Conservation (phyloP, 441 rosid species). For the Breynia disticha region DNA sequence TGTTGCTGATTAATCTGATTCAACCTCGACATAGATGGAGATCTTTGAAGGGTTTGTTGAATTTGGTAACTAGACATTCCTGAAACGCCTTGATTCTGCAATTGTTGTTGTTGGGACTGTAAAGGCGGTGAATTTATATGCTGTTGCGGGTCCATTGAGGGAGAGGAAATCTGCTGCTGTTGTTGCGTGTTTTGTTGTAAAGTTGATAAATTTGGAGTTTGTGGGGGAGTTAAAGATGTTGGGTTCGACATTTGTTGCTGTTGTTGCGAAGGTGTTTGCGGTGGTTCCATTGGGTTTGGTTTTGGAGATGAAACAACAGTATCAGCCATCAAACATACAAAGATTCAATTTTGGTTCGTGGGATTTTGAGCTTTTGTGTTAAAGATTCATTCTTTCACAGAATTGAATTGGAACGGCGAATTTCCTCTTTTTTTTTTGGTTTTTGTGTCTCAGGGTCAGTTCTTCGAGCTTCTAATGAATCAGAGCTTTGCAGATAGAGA, state of each 20-base stretch:
- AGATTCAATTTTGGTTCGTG: too few relatives aligned
- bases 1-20: slow-evolving; percentile 62
- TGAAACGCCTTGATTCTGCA: slow-evolving; percentile 36
- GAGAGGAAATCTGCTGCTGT: too few relatives aligned
- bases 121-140: slow-evolving; percentile 46
- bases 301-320: too few relatives aligned
- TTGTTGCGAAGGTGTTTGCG: slow-evolving; percentile 13
- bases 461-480: too few relatives aligned
- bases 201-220: slow-evolving; percentile 3
- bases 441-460: too few relatives aligned
- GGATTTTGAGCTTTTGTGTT: not conserved
- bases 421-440: too few relatives aligned
- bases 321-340: too few relatives aligned
- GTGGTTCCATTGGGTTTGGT: slow-evolving; percentile 8
- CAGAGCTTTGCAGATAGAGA: too few relatives aligned
- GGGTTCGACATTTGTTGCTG: too few relatives aligned
- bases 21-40: slow-evolving; percentile 58
- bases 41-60: slow-evolving; percentile 51
- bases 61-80: slow-evolving; percentile 49
- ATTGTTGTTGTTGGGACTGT: slow-evolving; percentile 34
- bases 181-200: slow-evolving; percentile 9
- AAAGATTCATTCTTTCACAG: not conserved
- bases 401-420: too few relatives aligned
- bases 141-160: slow-evolving; percentile 17
- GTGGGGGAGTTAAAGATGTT: too few relatives aligned